Base-by-base conservation (phyloP, 139 green algal genomes). In the Chlorella sp. region DNA sequence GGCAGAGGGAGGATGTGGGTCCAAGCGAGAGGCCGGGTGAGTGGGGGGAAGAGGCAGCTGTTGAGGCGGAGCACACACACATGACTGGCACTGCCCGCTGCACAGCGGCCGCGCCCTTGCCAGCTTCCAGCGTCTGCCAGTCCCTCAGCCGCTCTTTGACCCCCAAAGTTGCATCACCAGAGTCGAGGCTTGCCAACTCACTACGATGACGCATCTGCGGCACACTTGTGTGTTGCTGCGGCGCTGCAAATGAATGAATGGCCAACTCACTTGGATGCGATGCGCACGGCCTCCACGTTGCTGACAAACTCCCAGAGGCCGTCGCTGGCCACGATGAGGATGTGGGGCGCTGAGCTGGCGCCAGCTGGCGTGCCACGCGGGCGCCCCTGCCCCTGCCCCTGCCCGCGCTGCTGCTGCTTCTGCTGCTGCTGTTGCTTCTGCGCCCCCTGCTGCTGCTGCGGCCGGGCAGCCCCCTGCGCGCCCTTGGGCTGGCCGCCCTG, bases 271-370 rank as follows among this genome's bases (percentile, higher is more conserved):
- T 42, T 15, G 68, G 42, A 66, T 24, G 92, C 92, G 68, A 94
- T 91, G n/a, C 81, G 73, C 57, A 94, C 84, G 12, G 91, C 91
- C 40, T 90, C 85, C 37, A 85, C 42, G 61, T 60, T 90, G 86
- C n/a, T 86, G 5, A 94, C 53, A 48, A 87, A 93, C 64, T 94
- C 91, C 92, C 92, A 94, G 37, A 94, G 81, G 21, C 92, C 92
- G 76, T 94, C 92, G 42, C 68, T 88, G 71, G 82, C 92, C 28
- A 94, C 79, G 30, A 94, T 88, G 24, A 94, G 77, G 5, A 93
- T 37, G 76, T 91, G 88, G n/a, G 30, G 53, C 42, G 28, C 85
- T 3, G 3, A 14, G 85, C 39, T 69, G 84, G 66, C 68, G 40
- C 26, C 68, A 7, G 83, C 39, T 64, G 40, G 19, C 37, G 32